A percentile compares a stretch with the other conserved stretches of the same genome.
phyloP scores from a whole-genome alignment of 257 asterid genomes.

The Hygrophila difformis region DNA sequence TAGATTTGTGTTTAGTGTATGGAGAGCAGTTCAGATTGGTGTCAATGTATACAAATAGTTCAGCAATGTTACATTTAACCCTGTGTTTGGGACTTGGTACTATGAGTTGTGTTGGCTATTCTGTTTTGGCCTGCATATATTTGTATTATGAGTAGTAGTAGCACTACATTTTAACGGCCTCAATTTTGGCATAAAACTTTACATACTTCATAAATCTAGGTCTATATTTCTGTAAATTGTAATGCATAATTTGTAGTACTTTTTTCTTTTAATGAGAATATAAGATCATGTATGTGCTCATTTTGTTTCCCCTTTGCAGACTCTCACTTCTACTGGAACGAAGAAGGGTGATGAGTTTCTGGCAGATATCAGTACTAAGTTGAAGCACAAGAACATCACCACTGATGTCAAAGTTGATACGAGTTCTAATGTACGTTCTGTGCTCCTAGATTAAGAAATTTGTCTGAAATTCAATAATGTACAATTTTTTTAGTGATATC shows the following conservation, averaged over 20 bases:
- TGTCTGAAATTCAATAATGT: neutral
- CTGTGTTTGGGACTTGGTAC: neutral
- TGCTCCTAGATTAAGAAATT: neutral
- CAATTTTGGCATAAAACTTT: too few species aligned
- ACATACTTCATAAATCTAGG: too few species aligned
- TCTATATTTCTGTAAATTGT: too few species aligned
- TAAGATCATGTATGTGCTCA: neutral
- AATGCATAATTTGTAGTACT: too few species aligned
- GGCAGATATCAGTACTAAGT: constrained; percentile 51
- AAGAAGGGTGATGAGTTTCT: constrained; percentile 49
- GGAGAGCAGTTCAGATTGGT: neutral
- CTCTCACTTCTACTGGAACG: constrained; percentile 47
- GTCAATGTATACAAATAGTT: neutral
- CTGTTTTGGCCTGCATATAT: neutral
- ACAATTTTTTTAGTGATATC: neutral
- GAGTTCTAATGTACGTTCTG: constrained; percentile 38
- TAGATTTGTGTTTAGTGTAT: neutral
- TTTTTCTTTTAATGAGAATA: too few species aligned
- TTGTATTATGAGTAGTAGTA: neutral
- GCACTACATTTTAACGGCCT: too few species aligned
- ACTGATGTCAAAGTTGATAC: constrained; percentile 61
- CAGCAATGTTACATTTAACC: neutral
- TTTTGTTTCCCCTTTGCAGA: constrained; percentile 20
- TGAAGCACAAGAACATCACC: constrained; percentile 53
- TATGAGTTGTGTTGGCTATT: neutral